These are phyloP conservation scores for Lichina pygmaea DNA, from an alignment of 495 filamentous ascomycete species.

Conservation along the genomic window DNA sequence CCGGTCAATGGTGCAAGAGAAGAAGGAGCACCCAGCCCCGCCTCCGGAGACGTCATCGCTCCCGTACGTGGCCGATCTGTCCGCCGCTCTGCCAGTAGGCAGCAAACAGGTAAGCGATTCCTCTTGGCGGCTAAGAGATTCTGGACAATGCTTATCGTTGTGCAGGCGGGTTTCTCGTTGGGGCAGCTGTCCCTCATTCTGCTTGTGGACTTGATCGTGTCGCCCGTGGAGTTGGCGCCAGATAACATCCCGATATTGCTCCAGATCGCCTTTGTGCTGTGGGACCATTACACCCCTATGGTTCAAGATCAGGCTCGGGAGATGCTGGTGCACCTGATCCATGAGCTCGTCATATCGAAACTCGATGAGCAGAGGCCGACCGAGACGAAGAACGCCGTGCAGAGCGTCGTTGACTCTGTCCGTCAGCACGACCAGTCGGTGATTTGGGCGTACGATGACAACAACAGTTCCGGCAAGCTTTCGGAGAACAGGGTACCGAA, in stretches of 20 bases:
- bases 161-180: conserved; percentile 50
- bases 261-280: conserved; percentile 77
- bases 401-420: conserved; percentile 76
- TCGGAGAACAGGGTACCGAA: conserved; percentile 54
- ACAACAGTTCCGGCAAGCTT: conserved; percentile 39
- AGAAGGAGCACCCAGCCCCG: conserved; percentile 39
- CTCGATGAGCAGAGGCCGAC: conserved; percentile 44
- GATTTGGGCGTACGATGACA: conserved; percentile 85
- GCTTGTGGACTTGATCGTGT: conserved; percentile 86
- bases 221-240: conserved; percentile 48
- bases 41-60: conserved; percentile 48
- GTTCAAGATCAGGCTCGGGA: conserved; percentile 92
- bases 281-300: conserved; percentile 88
- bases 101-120: conserved; percentile 42
- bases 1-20: conserved; percentile 74
- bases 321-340: conserved; percentile 93
- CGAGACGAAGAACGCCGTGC: conserved; percentile 44
- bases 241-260: conserved; percentile 64
- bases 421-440: conserved; percentile 63
- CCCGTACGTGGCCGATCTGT: conserved; percentile 74
- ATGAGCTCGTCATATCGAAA: conserved; percentile 81
- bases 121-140: neutral
- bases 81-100: conserved; percentile 51
- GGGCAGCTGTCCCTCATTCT: conserved; percentile 84
- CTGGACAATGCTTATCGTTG: conserved; percentile 5